Conservation (phyloP, 768 basidiomycete species). For the Candolleomyces efflorescens region DNA sequence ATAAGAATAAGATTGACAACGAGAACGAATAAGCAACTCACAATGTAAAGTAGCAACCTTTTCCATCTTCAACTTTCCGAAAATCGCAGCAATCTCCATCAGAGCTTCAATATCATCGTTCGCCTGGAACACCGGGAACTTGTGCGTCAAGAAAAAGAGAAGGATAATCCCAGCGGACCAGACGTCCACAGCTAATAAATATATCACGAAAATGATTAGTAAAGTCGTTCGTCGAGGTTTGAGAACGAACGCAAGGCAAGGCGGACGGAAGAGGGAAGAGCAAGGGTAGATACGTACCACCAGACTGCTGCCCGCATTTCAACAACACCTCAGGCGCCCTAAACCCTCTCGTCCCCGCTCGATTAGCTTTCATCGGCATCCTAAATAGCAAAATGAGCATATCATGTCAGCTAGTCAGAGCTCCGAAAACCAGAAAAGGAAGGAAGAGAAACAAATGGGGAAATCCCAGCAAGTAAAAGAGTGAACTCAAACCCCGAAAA, state of each 20-base stretch:
- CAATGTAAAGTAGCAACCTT: conserved; percentile 85
- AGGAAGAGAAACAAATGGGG: too few species aligned
- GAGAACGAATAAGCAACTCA: conserved; percentile 33
- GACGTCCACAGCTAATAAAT: conserved; percentile 78
- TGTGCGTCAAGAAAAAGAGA: conserved; percentile 85
- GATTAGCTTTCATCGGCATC: conserved; percentile 85
- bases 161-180: conserved; percentile 95
- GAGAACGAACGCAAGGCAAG: too few species aligned
- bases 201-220: neutral
- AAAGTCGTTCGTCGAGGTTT: too few species aligned
- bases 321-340: conserved; percentile 94
- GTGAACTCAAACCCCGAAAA: too few species aligned
- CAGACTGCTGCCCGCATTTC: conserved; percentile 91
- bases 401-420: neutral
- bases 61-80: conserved; percentile 82
- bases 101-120: conserved; percentile 93
- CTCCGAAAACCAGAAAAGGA: neutral
- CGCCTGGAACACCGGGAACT: conserved; percentile 93
- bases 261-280: too few species aligned
- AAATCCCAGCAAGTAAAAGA: too few species aligned
- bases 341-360: conserved; percentile 96
- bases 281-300: conserved; percentile 55
- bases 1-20: neutral
- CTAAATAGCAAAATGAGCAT: conserved; percentile 39
- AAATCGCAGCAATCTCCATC: conserved; percentile 88